Evolutionary conservation across 1,284 basidiomycete genomes (phyloP).

Genomic region (Amylostereum chailletii): DNA sequence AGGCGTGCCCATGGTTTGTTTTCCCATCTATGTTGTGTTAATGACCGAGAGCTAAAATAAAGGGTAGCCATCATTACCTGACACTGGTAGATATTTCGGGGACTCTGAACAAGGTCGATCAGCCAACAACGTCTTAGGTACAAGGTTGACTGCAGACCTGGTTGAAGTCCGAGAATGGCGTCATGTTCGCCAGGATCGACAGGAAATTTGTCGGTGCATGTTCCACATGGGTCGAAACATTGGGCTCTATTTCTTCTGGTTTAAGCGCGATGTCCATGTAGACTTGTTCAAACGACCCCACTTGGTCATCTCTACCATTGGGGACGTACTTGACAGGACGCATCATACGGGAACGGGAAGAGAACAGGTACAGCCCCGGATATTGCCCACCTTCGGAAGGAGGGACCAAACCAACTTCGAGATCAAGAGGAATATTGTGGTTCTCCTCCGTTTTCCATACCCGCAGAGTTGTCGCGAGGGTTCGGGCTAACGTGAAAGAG

Average conservation of each 20-base stretch:
- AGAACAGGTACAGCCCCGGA: slow-evolving; percentile 93
- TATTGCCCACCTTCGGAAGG: slow-evolving; percentile 92
- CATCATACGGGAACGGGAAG: slow-evolving; percentile 92
- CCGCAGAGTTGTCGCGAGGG: slow-evolving; percentile 80
- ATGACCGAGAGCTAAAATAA: slow-evolving; percentile 4
- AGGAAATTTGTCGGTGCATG: slow-evolving; percentile 93
- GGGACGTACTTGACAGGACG: slow-evolving; percentile 88
- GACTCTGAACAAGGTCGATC: slow-evolving; percentile 41
- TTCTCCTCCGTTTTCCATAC: slow-evolving; percentile 93
- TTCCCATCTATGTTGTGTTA: slow-evolving; percentile 75
- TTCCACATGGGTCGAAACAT: slow-evolving; percentile 87
- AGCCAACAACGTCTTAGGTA: slow-evolving; percentile 4
- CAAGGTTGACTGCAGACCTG: slow-evolving; percentile 42
- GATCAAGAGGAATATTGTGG: slow-evolving; percentile 81
- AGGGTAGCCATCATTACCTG: slow-evolving; percentile 39
- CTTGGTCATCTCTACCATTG: slow-evolving; percentile 83
- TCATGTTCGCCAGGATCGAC: slow-evolving; percentile 77
- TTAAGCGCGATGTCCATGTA: slow-evolving; percentile 98
- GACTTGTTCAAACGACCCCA: slow-evolving; percentile 98
- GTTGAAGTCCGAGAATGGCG: slow-evolving; percentile 94
- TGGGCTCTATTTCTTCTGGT: slow-evolving; percentile 80
- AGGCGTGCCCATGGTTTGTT: slow-evolving; percentile 99
- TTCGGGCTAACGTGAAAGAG: slow-evolving; percentile 62
- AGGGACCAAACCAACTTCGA: slow-evolving; percentile 93
- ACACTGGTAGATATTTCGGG: slow-evolving; percentile 83